Base-by-base conservation (phyloP, 2,329 filamentous ascomycete genomes). In the Claviceps sorghi region DNA sequence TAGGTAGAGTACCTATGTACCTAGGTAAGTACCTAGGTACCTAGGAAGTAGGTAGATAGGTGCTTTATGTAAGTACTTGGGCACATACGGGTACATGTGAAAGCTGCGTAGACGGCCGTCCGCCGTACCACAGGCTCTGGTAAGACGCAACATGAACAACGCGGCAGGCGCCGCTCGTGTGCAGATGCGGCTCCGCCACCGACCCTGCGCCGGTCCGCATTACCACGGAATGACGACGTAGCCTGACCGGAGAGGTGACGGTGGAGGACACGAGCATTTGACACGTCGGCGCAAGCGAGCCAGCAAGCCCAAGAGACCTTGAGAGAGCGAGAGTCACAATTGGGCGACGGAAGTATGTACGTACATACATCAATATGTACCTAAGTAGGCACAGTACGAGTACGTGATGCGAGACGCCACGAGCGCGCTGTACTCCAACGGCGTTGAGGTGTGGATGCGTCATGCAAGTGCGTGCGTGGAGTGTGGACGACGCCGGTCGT, bases 351-450 rank as follows among this genome's bases (percentile, higher is more conserved):
- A 51, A 34, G 29, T 36, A n/a, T 15, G 45, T 21, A 22, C 41
- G 13, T 21, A 42, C 11, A 10, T 41, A 41, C 40, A 9, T 42
- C 17, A 4, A 22, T 6, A 3, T n/a, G 36, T 41, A 41, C n/a
- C 1, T 22, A 22, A 11, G 11, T 0, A 4, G 11, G 19, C 10
- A 10, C 40, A 17, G 40, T 21, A 43, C 42, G 21, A 4, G 41
- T 49, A 42, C 34, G 21, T 17, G 50, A 43, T 45, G 52, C 52
- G 44, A 54, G 52, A 54, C 52, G 52, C 52, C 52, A 54, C 49
- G 49, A 54, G 52, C 19, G 32, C 26, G 19, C 49, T 54, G 52
- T 49, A 41, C 50, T 44, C 43, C 34, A 29, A 10, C 6, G 13
- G 48, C 29, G 29, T 30, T 50, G 30, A 10, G 29, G 41, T 21